Evolutionary conservation across 345 rosid genomes (phyloP).

Genomic region (Citrus inodora): DNA sequence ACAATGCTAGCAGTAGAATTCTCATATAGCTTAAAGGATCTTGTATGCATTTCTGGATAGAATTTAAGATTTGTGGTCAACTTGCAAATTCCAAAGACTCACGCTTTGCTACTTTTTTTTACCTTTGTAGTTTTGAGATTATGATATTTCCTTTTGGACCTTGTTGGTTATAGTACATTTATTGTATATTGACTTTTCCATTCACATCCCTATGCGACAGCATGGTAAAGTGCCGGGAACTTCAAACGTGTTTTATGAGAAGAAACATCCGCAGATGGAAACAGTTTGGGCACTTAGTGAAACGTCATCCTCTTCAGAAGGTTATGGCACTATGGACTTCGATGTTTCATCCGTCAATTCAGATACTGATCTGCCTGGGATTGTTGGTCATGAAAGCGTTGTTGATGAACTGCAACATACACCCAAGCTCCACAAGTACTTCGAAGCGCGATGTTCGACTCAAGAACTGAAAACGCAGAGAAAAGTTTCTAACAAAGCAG

Average conservation of each 20-base stretch:
- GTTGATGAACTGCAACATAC: background rate
- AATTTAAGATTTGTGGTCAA: background rate
- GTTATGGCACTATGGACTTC: background rate
- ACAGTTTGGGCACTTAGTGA: background rate
- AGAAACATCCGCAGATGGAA: background rate
- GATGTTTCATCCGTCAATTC: background rate
- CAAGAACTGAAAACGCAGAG: background rate
- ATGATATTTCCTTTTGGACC: background rate
- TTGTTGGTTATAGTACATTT: background rate
- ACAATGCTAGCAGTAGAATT: too few relatives aligned
- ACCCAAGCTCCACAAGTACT: background rate
- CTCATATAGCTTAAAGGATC: too few relatives aligned
- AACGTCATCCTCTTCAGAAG: background rate
- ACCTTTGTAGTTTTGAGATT: background rate
- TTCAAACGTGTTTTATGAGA: background rate
- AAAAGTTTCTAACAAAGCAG: background rate
- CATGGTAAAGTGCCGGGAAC: background rate
- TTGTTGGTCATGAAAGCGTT: background rate
- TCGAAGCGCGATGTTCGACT: background rate
- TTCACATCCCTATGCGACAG: background rate
- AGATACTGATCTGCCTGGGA: background rate
- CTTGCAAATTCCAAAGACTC: background rate
- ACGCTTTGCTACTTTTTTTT: slow-evolving; percentile 6
- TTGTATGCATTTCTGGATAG: background rate
- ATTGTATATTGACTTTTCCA: background rate